These are phyloP conservation scores for Aspergillus versicolor DNA, from an alignment of 2,329 filamentous ascomycete genomes.

Conservation along the genomic window DNA sequence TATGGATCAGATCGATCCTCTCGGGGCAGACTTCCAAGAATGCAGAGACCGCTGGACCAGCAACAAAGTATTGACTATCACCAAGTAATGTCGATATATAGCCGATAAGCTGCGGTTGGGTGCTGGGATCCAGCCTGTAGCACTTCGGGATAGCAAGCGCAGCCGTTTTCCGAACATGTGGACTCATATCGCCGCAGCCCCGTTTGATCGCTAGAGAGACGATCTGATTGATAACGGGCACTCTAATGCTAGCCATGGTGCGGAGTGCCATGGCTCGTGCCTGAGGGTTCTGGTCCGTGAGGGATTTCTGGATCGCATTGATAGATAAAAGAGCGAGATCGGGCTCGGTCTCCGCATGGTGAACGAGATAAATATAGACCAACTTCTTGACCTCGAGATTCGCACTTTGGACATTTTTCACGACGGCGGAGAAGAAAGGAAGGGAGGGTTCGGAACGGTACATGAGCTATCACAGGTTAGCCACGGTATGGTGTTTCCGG, in stretches of 20 bases:
- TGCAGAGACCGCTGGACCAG: constrained; percentile 84
- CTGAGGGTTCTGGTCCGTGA: constrained; percentile 88
- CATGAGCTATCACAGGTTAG: constrained; percentile 70
- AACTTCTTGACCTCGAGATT: constrained; percentile 96
- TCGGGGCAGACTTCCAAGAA: constrained; percentile 90
- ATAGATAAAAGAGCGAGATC: constrained; percentile 94
- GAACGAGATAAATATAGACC: constrained; percentile 96
- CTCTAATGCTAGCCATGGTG: constrained; percentile 96
- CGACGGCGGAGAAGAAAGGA: constrained; percentile 93
- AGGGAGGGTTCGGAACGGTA: constrained; percentile 85
- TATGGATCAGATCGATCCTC: constrained; percentile 82
- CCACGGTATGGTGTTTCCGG: constrained; percentile 14
- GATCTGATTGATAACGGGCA: constrained; percentile 96
- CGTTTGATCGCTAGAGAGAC: constrained; percentile 95
- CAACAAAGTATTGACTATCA: constrained; percentile 96
- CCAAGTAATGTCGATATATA: constrained; percentile 75
- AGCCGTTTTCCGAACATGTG: constrained; percentile 87
- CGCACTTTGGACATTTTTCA: constrained; percentile 95
- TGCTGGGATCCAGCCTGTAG: constrained; percentile 83
- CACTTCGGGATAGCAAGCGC: constrained; percentile 95
- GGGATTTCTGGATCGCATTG: constrained; percentile 97
- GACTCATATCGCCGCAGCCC: constrained; percentile 89
- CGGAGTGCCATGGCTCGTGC: constrained; percentile 87
- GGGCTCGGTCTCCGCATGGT: constrained; percentile 93
- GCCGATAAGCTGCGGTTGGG: constrained; percentile 79